Percentiles rank a stretch among this genome's conserved stretches.
These are phyloP conservation scores for Trichoderma asperellum DNA, from an alignment of 2,329 filamentous ascomycete genomes.

Conservation along the genomic window DNA sequence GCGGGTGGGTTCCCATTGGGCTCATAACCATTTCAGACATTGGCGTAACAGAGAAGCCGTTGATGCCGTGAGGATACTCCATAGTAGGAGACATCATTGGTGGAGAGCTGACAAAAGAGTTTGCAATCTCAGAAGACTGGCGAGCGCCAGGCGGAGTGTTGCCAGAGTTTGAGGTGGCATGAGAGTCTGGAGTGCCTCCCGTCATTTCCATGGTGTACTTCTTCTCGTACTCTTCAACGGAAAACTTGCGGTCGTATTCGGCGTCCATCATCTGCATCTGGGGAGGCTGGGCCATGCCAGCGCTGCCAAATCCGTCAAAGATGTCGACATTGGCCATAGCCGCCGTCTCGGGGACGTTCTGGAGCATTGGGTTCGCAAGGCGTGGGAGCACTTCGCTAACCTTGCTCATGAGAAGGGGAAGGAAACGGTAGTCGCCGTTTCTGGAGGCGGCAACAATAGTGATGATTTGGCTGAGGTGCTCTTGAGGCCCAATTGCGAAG, in stretches of 20 bases:
- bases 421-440: slow-evolving; percentile 75
- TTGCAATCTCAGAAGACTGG: slow-evolving; percentile 46
- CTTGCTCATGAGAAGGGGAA: slow-evolving; percentile 77
- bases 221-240: slow-evolving; percentile 49
- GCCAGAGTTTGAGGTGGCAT: slow-evolving; percentile 38
- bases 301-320: slow-evolving; percentile 68
- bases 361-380: slow-evolving; percentile 63
- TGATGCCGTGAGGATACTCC: slow-evolving; percentile 53
- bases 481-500: slow-evolving; percentile 69
- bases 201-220: slow-evolving; percentile 45
- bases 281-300: slow-evolving; percentile 60
- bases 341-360: slow-evolving; percentile 59
- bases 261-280: slow-evolving; percentile 51
- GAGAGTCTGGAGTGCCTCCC: slow-evolving; percentile 42
- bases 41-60: slow-evolving; percentile 49
- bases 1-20: slow-evolving; percentile 45
- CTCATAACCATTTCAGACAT: slow-evolving; percentile 61
- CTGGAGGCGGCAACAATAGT: slow-evolving; percentile 70
- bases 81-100: slow-evolving; percentile 57
- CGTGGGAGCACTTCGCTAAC: slow-evolving; percentile 71
- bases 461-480: slow-evolving; percentile 72
- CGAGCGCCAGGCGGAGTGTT: slow-evolving; percentile 38
- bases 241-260: slow-evolving; percentile 53
- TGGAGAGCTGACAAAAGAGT: slow-evolving; percentile 58
- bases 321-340: slow-evolving; percentile 62